A percentile compares a stretch with the other conserved stretches of the same genome.
Evolutionary conservation across 2,329 filamentous ascomycete genomes (phyloP).

Genomic region (Xylaria sp.): DNA sequence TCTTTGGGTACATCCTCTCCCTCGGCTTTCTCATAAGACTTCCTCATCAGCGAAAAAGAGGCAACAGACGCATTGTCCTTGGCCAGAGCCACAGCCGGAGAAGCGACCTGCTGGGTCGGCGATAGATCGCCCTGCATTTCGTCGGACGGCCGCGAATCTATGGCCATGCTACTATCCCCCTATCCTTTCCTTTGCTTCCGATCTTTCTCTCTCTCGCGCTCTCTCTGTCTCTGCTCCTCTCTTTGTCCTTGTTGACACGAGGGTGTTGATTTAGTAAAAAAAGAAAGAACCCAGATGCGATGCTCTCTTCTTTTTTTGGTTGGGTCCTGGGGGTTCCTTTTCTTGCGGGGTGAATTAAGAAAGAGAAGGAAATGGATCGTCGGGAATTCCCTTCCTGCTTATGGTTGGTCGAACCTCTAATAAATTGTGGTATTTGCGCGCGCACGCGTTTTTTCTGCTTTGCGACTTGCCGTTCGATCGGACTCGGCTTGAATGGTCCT

Average conservation of each 20-base stretch:
- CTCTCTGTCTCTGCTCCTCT: neutral
- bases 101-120: neutral
- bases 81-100: neutral
- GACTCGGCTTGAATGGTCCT: too few relatives aligned
- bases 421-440: too few relatives aligned
- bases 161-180: neutral
- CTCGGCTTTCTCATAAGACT: neutral
- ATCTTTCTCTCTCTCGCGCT: neutral
- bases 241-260: too few relatives aligned
- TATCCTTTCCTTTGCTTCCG: neutral
- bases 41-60: neutral
- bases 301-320: too few relatives aligned
- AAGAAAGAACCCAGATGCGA: too few relatives aligned
- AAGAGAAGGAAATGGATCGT: too few relatives aligned
- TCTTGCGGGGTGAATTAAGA: too few relatives aligned
- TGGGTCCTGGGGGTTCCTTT: too few relatives aligned
- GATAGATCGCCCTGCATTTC: neutral
- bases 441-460: neutral
- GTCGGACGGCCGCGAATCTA: neutral
- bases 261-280: too few relatives aligned
- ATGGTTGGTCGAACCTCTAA: too few relatives aligned
- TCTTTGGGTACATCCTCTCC: conserved; percentile 1
- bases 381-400: too few relatives aligned
- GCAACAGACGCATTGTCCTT: neutral
- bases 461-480: too few relatives aligned